These are phyloP conservation scores for Porogramme epimiltina DNA, from an alignment of 1,284 basidiomycete species.

Conservation along the genomic window DNA sequence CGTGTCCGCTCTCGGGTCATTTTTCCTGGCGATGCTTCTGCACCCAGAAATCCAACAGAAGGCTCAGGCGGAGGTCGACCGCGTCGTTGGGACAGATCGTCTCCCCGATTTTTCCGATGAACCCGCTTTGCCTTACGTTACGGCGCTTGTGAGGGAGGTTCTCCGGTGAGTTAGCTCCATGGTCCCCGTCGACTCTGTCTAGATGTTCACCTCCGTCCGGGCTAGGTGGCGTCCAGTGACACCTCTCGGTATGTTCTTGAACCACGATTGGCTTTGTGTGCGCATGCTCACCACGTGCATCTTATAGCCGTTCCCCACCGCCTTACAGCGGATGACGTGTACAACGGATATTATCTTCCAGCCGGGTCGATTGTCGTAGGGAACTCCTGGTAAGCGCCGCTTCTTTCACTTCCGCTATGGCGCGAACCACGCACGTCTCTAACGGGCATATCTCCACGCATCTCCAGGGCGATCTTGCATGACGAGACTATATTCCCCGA, in stretches of 20 bases:
- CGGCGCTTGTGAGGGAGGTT: conserved; percentile 45
- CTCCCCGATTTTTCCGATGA: conserved; percentile 43
- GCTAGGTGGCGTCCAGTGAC: conserved; percentile 27
- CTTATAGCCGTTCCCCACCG: conserved; percentile 33
- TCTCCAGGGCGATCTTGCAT: conserved; percentile 40
- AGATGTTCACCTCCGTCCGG: conserved; percentile 1
- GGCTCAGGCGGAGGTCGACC: conserved; percentile 43
- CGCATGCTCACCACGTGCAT: conserved; percentile 12
- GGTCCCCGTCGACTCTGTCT: background rate
- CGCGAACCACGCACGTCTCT: background rate
- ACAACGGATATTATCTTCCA: conserved; percentile 38
- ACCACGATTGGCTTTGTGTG: background rate
- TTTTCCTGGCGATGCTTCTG: conserved; percentile 41
- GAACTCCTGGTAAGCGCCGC: conserved; percentile 27
- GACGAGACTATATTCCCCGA: conserved; percentile 39
- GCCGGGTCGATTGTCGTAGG: conserved; percentile 36
- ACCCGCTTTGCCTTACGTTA: conserved; percentile 39
- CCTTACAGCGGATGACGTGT: conserved; percentile 34
- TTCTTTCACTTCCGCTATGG: conserved; percentile 11
- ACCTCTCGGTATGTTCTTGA: conserved; percentile 22
- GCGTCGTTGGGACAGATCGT: conserved; percentile 38
- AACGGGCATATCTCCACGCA: background rate
- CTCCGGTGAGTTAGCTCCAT: conserved; percentile 34
- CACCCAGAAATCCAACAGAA: conserved; percentile 40
- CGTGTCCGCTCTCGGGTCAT: conserved; percentile 28